A percentile compares a stretch with the other conserved stretches of the same genome.
Evolutionary conservation across 306 rosid species (phyloP).

Genomic region (Trichosanthes truncata): DNA sequence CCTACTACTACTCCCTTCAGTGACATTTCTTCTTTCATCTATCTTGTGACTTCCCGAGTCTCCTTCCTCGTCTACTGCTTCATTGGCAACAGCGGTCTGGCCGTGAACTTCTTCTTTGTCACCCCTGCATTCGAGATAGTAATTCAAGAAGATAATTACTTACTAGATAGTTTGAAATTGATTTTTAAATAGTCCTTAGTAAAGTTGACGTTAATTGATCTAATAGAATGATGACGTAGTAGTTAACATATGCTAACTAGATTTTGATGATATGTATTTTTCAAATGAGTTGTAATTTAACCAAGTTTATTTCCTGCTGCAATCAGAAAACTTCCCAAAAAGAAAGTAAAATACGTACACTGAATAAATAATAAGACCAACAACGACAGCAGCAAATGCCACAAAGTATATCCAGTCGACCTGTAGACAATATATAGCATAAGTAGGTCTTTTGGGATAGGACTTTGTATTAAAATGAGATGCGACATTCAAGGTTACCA

Average conservation of each 20-base stretch:
- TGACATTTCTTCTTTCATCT: not conserved
- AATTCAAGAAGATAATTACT: not conserved
- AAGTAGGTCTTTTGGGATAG: not conserved
- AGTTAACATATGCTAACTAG: no score
- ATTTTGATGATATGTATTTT: no score
- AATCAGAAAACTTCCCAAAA: not conserved
- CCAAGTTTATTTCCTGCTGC: not conserved
- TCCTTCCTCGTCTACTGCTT: slow-evolving; percentile 44
- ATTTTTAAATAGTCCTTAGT: no score
- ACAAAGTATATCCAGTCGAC: slow-evolving; percentile 94
- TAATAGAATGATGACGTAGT: no score
- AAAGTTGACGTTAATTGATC: no score
- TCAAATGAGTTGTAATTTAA: no score
- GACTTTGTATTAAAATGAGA: not conserved
- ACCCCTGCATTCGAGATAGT: slow-evolving; percentile 32
- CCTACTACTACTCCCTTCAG: not conserved
- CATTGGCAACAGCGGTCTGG: slow-evolving; percentile 24
- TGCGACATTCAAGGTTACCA: not conserved
- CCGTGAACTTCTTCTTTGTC: slow-evolving; percentile 35
- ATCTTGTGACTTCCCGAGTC: slow-evolving; percentile 18
- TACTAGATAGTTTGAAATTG: no score
- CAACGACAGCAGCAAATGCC: slow-evolving; percentile 61
- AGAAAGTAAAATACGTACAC: slow-evolving; percentile 35
- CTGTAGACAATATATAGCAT: slow-evolving; percentile 26
- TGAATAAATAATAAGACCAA: slow-evolving; percentile 77